Evolutionary conservation across 2,329 filamentous ascomycete species (phyloP).

Genomic region (Aspergillus arachidicola): DNA sequence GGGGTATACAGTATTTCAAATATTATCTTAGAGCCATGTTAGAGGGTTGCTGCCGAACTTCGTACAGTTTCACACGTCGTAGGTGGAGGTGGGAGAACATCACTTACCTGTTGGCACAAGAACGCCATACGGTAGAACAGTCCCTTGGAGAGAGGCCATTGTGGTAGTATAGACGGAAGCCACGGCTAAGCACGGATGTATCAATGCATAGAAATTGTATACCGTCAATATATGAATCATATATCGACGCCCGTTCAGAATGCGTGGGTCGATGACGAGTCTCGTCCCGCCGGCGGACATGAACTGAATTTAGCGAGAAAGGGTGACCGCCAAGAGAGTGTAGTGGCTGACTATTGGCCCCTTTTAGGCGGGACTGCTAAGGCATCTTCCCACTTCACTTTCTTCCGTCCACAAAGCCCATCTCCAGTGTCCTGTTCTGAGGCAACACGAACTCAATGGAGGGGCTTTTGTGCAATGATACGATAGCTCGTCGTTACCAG

Average conservation of each 20-base stretch:
- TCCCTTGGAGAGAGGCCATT: background rate
- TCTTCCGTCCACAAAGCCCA: background rate
- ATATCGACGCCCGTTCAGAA: background rate
- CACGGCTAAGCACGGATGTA: background rate
- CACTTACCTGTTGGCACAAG: background rate
- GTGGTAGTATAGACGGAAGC: background rate
- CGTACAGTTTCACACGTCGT: background rate
- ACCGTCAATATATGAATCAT: background rate
- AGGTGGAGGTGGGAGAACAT: background rate
- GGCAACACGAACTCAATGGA: constrained; percentile 10
- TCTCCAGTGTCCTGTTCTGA: constrained; percentile 6
- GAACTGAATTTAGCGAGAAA: background rate
- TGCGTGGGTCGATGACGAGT: background rate
- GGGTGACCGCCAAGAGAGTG: background rate
- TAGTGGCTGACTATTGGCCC: background rate
- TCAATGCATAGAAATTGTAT: background rate
- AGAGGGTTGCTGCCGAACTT: background rate
- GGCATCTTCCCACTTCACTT: background rate
- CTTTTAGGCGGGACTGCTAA: background rate
- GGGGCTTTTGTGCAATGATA: constrained; percentile 54
- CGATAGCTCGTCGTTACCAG: constrained; percentile 57
- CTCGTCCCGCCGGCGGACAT: constrained; percentile 8
- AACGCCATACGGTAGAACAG: constrained; percentile 3
- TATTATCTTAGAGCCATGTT: background rate
- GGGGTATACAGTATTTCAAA: background rate